A percentile compares a stretch with the other conserved stretches of the same genome.
Evolutionary conservation across 805 yeast genomes (phyloP).

Genomic region (Gaillardinia entomophila): DNA sequence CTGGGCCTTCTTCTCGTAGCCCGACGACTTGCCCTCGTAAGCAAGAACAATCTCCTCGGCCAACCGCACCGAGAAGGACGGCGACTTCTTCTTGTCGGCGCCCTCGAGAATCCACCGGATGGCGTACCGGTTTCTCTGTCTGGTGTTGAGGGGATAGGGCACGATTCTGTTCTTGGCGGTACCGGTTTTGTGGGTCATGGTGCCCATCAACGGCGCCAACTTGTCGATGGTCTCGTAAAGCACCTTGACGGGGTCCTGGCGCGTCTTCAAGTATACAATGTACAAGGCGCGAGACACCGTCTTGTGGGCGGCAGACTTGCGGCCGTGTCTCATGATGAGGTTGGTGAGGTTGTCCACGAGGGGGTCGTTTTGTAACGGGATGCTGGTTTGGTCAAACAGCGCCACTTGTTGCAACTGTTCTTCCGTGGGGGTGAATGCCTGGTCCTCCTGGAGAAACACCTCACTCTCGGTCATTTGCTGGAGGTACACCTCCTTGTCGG

Average conservation of each 20-base stretch:
- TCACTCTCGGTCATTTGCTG: slow-evolving; percentile 34
- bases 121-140: slow-evolving; percentile 83
- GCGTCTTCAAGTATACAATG: slow-evolving; percentile 62
- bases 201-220: slow-evolving; percentile 78
- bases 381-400: slow-evolving; percentile 40
- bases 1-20: slow-evolving; percentile 75
- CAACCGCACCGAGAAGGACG: slow-evolving; percentile 79
- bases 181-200: slow-evolving; percentile 74
- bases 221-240: slow-evolving; percentile 71
- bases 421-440: slow-evolving; percentile 50
- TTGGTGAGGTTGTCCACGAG: slow-evolving; percentile 73
- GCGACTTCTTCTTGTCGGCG: slow-evolving; percentile 68
- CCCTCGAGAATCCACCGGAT: slow-evolving; percentile 89
- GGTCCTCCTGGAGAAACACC: slow-evolving; percentile 21
- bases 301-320: slow-evolving; percentile 73
- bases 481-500: slow-evolving; percentile 32
- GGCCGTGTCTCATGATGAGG: slow-evolving; percentile 89
- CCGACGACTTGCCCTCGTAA: slow-evolving; percentile 69
- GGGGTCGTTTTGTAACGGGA: slow-evolving; percentile 66
- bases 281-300: slow-evolving; percentile 73
- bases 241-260: slow-evolving; percentile 75
- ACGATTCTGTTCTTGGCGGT: slow-evolving; percentile 76
- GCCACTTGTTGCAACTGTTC: slow-evolving; percentile 60
- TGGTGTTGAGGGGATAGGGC: slow-evolving; percentile 76
- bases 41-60: slow-evolving; percentile 86